Percentiles rank a stretch among this genome's conserved stretches.
Conservation (phyloP, 2,329 filamentous ascomycete genomes). For the Bipolaris gigantea region DNA sequence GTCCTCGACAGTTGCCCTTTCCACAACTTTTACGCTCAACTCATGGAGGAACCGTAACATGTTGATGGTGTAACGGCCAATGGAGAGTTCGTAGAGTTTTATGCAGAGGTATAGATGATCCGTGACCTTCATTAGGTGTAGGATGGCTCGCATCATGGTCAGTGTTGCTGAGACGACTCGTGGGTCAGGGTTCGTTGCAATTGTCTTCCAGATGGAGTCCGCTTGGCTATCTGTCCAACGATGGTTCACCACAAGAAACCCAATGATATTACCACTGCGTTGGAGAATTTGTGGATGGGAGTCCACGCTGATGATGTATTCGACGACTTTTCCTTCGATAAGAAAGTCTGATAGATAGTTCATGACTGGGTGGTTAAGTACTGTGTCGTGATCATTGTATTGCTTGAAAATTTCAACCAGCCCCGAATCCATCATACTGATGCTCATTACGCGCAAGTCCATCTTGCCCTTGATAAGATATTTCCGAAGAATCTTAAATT, state of each 20-base stretch:
- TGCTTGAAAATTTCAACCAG: slow-evolving; percentile 63
- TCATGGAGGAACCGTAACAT: slow-evolving; percentile 38
- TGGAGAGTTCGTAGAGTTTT: slow-evolving; percentile 61
- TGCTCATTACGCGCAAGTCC: slow-evolving; percentile 81
- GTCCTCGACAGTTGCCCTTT: slow-evolving; percentile 13
- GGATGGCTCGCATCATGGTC: slow-evolving; percentile 61
- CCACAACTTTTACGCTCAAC: slow-evolving; percentile 24
- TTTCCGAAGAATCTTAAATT: slow-evolving; percentile 67
- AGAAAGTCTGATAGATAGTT: slow-evolving; percentile 71
- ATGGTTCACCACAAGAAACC: slow-evolving; percentile 79
- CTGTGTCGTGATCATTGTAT: slow-evolving; percentile 51
- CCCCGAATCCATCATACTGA: slow-evolving; percentile 71
- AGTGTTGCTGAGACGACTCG: slow-evolving; percentile 81
- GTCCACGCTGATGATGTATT: slow-evolving; percentile 86
- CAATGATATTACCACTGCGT: slow-evolving; percentile 79
- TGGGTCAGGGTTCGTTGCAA: slow-evolving; percentile 79
- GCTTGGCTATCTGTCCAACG: slow-evolving; percentile 73
- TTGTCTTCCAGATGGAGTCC: slow-evolving; percentile 80
- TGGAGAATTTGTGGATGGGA: slow-evolving; percentile 89
- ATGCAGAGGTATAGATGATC: slow-evolving; percentile 64
- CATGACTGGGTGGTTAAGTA: slow-evolving; percentile 57
- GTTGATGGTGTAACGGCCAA: slow-evolving; percentile 35
- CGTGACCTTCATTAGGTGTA: slow-evolving; percentile 47
- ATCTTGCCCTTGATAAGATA: slow-evolving; percentile 84
- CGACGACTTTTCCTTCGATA: slow-evolving; percentile 69